Conservation (phyloP, 2,329 filamentous ascomycete species). For the Ascochyta pisi region DNA sequence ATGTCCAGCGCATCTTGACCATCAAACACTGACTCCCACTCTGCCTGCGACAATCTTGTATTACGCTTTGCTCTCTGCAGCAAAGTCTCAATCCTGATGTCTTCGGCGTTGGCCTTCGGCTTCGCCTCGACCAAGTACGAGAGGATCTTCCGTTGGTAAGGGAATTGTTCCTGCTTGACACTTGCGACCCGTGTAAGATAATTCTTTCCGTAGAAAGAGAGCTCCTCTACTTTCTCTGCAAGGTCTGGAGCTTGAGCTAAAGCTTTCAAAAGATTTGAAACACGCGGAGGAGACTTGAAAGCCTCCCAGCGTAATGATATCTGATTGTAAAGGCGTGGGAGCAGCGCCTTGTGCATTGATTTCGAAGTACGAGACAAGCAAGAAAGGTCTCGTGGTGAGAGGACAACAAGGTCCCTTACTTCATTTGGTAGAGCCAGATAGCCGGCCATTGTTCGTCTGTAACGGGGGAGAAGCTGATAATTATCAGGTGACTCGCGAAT, state of each 20-base stretch:
- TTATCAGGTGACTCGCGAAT: too few species aligned
- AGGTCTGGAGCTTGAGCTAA: not conserved
- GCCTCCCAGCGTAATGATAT: constrained; percentile 5
- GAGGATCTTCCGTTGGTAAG: not conserved
- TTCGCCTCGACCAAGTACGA: constrained; percentile 1
- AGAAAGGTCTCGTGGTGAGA: constrained; percentile 6
- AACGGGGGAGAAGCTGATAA: too few species aligned
- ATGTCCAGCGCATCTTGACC: not conserved
- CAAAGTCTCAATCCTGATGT: not conserved
- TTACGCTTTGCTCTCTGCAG: not conserved
- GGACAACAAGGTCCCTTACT: not conserved
- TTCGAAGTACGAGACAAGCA: constrained; percentile 10
- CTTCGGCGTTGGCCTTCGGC: not conserved
- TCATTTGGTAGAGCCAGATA: constrained; percentile 9
- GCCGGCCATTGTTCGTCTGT: constrained; percentile 5
- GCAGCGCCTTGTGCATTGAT: constrained; percentile 1
- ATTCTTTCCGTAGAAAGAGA: not conserved
- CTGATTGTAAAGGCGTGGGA: constrained; percentile 6
- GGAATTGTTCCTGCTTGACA: not conserved
- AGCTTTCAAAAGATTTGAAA: not conserved
- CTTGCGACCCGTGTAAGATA: not conserved
- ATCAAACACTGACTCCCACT: not conserved
- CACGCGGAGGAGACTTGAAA: constrained; percentile 1
- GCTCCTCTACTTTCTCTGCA: constrained; percentile 7
- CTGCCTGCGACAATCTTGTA: not conserved